Conservation (phyloP, 1,284 basidiomycete species). For the Laetiporus sulphureus region DNA sequence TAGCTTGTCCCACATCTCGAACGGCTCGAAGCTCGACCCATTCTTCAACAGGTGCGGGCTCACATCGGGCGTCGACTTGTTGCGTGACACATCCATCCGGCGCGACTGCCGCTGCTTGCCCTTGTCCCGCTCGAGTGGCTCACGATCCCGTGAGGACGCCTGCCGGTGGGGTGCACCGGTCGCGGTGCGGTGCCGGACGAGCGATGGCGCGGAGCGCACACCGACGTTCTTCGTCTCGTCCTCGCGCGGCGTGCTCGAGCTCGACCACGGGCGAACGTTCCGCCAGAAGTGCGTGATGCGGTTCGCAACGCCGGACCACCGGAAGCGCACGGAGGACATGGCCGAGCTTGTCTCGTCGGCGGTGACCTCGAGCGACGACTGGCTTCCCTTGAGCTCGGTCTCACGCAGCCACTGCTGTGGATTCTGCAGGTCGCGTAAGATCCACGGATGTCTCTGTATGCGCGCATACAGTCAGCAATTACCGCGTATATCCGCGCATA, state of each 20-base stretch:
- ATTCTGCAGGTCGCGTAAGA: conserved; percentile 67
- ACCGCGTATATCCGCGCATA: conserved; percentile 7
- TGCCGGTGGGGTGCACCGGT: conserved; percentile 5
- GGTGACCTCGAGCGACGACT: conserved; percentile 62
- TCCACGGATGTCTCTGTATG: conserved; percentile 64
- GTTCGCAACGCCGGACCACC: conserved; percentile 30
- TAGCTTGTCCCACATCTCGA: conserved; percentile 11
- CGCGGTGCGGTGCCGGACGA: conserved; percentile 14
- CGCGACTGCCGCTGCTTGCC: conserved; percentile 15
- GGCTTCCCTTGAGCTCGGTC: conserved; percentile 61
- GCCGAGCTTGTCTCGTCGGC: conserved; percentile 80
- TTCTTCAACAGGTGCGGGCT: conserved; percentile 8
- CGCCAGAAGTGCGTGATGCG: conserved; percentile 36
- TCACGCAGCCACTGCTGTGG: conserved; percentile 74
- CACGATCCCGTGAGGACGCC: conserved; percentile 1
- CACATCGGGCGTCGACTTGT: conserved; percentile 22
- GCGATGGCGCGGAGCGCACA: conserved; percentile 24
- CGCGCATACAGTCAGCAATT: not conserved
- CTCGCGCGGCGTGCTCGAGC: conserved; percentile 15
- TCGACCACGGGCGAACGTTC: conserved; percentile 30
- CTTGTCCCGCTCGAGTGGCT: conserved; percentile 17
- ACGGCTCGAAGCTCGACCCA: conserved; percentile 14
- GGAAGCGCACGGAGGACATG: conserved; percentile 55
- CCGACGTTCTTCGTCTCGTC: conserved; percentile 25
- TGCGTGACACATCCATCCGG: conserved; percentile 9